Base-by-base conservation (phyloP, 345 rosid species). In the Rhizophora apiculata region DNA sequence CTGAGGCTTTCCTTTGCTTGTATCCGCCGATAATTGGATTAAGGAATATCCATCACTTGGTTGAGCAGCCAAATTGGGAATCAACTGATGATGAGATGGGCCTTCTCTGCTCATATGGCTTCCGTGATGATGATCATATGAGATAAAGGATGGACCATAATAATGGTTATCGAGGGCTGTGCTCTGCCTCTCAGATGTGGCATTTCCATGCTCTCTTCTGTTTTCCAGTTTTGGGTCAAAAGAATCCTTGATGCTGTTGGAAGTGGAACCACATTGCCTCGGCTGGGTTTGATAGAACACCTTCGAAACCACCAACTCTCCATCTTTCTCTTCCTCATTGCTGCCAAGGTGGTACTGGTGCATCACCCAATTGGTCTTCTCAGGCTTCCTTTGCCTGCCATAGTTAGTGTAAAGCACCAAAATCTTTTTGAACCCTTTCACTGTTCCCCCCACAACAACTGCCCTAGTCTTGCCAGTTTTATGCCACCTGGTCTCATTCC, bases 361-460 rank as follows among this genome's bases (percentile, higher is more conserved):
- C 96, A 93, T 93, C 32, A 93, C 97, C 98, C 98, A 93, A 76
- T 83, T 89, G 52, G 96, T 89, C 70, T 93, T 93, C 79, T 91
- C 98, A 0, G 97, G 96, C 61, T 91, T 91, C 72, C 83, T 85
- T 67, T 91, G 91, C 74, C 94, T 85, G 20, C 98, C 94, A 62
- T 86, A 86, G 76, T 93, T 93, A 32, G 94, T 89, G 87, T 93
- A 93, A 54, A 93, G 93, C 5, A 90, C 98, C 53, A 90, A 72
- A 52, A 93, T 93, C 74, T 93, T 90, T 82, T 93, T 93, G 82
- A 84, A 93, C 18, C 98, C 98, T 36, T 78, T 88, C 36, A 82
- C 76, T 6, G 56, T 55, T 19, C 91, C 94, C 60, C 27, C 76
- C 19, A 18, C 67, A 60, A 57, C 70, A 73, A 93, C 82, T 0